phyloP scores from a whole-genome alignment of 371 early-diverging fungal species.

The Gilbertella persicaria region DNA sequence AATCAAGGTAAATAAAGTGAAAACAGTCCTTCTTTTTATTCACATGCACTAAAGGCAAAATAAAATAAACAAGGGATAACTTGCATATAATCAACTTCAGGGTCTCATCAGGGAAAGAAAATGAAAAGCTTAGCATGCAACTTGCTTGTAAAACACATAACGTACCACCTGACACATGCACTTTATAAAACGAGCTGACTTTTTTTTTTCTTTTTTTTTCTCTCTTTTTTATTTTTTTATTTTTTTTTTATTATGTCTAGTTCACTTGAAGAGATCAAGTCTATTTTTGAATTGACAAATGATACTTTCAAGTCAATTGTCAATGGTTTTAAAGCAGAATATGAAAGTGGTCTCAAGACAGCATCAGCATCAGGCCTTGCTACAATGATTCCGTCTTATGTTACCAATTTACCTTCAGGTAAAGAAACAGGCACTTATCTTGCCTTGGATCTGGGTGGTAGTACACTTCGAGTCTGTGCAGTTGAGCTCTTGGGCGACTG shows the following conservation, averaged over 20 bases:
- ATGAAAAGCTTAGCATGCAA: too few species aligned
- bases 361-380: conserved; percentile 51
- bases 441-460: conserved; percentile 92
- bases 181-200: conserved; percentile 7
- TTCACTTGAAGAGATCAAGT: neutral
- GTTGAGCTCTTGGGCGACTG: conserved; percentile 35
- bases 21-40: conserved; percentile 6
- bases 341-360: conserved; percentile 45
- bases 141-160: conserved; percentile 11
- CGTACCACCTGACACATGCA: conserved; percentile 18
- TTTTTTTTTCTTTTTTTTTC: conserved; percentile 3
- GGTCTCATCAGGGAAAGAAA: conserved; percentile 30
- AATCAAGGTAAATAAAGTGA: too few species aligned
- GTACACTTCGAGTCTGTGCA: conserved; percentile 85
- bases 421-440: conserved; percentile 83
- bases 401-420: conserved; percentile 76
- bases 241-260: conserved; percentile 1
- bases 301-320: conserved; percentile 46
- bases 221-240: too few species aligned
- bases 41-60: neutral
- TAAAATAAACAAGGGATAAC: too few species aligned
- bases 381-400: conserved; percentile 80
- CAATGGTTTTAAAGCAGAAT: conserved; percentile 51
- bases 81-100: conserved; percentile 21
- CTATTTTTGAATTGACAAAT: conserved; percentile 26